These are phyloP conservation scores for Iris macrosiphon DNA, from an alignment of 106 monocot genomes.

Conservation along the genomic window DNA sequence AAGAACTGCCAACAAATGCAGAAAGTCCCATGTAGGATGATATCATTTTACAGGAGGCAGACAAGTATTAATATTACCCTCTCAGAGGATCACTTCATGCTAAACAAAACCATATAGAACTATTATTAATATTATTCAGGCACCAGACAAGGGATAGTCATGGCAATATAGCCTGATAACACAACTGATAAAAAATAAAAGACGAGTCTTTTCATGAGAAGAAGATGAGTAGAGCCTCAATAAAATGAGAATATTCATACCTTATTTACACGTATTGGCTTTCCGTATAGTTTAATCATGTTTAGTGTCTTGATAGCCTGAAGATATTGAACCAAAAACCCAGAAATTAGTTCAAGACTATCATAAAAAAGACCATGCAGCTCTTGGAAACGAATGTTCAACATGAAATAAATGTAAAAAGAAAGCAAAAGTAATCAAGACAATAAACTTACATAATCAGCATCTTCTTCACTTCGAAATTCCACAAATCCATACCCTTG, in stretches of 20 bases:
- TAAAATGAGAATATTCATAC: slow-evolving; percentile 16
- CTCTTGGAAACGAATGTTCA: not conserved
- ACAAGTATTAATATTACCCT: too few relatives aligned
- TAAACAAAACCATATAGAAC: too few relatives aligned
- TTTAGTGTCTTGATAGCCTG: slow-evolving; percentile 98
- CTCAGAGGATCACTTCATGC: too few relatives aligned
- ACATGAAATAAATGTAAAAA: not conserved
- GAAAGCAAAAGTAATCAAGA: not conserved
- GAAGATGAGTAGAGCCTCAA: not conserved
- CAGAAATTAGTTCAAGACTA: not conserved
- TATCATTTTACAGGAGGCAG: too few relatives aligned
- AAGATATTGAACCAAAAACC: not conserved
- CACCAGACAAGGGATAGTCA: too few relatives aligned
- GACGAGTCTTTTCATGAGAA: too few relatives aligned
- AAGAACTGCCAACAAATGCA: too few relatives aligned
- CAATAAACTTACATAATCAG: slow-evolving; percentile 78
- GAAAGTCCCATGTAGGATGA: too few relatives aligned
- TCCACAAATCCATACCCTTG: slow-evolving; percentile 98
- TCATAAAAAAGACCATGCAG: not conserved
- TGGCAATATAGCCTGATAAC: too few relatives aligned
- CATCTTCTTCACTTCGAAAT: slow-evolving; percentile 96
- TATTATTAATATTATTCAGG: too few relatives aligned
- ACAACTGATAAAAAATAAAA: too few relatives aligned
- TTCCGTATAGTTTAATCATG: slow-evolving; percentile 97
- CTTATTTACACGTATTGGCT: slow-evolving; percentile 97